A percentile compares a stretch with the other conserved stretches of the same genome.
phyloP scores from a whole-genome alignment of 371 early-diverging fungal species.

The Capillidium rhysosporum region DNA sequence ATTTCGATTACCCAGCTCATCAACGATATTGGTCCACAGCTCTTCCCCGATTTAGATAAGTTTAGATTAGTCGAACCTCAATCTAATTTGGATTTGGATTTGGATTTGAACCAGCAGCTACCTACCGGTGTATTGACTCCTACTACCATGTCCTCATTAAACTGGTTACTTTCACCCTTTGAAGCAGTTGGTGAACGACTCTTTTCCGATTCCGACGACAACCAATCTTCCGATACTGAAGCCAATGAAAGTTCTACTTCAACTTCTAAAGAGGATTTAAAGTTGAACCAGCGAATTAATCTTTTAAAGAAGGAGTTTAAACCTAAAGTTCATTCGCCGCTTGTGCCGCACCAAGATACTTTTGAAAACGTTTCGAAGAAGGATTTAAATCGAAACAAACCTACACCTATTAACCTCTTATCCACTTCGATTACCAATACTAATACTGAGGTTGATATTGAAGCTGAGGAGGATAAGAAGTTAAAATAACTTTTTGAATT shows the following conservation, averaged over 20 bases:
- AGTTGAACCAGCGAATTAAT: too few species aligned
- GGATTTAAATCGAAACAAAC: too few species aligned
- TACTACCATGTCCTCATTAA: neutral
- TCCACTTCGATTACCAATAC: too few species aligned
- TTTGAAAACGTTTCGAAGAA: too few species aligned
- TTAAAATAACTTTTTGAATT: too few species aligned
- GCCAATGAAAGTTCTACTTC: neutral
- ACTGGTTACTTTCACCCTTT: conserved; percentile 4
- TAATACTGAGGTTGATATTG: too few species aligned
- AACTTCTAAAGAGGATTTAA: neutral
- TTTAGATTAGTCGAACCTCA: conserved; percentile 15
- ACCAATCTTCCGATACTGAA: neutral
- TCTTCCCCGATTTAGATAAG: conserved; percentile 58
- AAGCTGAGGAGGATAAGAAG: too few species aligned
- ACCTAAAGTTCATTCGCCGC: too few species aligned
- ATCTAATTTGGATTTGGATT: too few species aligned
- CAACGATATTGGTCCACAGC: conserved; percentile 68
- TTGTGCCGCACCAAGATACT: too few species aligned
- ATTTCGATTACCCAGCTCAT: conserved; percentile 56
- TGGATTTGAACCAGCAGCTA: neutral
- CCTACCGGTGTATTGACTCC: conserved; percentile 1
- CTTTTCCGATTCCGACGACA: neutral
- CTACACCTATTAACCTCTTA: too few species aligned
- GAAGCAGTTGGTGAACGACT: neutral
- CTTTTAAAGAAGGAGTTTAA: too few species aligned